Conservation (phyloP, 257 asterid species). For the Craterostigma plantagineum region DNA sequence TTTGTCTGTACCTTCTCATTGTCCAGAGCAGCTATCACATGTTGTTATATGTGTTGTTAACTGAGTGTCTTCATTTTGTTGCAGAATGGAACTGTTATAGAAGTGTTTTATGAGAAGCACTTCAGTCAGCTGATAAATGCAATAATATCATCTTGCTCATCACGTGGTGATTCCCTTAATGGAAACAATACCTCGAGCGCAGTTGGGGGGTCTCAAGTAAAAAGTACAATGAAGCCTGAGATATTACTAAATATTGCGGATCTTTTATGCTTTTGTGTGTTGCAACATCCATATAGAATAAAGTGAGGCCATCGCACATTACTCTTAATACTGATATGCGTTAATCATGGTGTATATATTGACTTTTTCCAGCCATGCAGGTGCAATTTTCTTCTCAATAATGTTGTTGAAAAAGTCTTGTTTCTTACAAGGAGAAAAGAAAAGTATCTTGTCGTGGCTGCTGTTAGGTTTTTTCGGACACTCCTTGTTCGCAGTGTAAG, state of each 20-base stretch:
- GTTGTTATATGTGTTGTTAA: background rate
- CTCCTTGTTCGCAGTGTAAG: constrained; percentile 73
- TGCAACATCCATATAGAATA: constrained; percentile 87
- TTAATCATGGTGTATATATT: constrained; percentile 2
- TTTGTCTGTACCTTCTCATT: background rate
- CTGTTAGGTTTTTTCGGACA: constrained; percentile 77
- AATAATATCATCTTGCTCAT: constrained; percentile 61
- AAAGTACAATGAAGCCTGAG: constrained; percentile 54
- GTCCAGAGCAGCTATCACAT: background rate
- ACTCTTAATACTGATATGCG: background rate
- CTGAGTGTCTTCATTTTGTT: constrained; percentile 15
- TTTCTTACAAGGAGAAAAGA: constrained; percentile 75
- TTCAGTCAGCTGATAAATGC: constrained; percentile 61
- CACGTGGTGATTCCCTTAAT: constrained; percentile 16
- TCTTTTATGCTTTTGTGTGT: constrained; percentile 79
- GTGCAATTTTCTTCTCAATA: constrained; percentile 77
- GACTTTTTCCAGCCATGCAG: constrained; percentile 24
- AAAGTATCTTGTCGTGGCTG: constrained; percentile 81
- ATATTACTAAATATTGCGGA: constrained; percentile 77
- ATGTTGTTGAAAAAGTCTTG: constrained; percentile 71
- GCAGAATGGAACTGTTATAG: constrained; percentile 78
- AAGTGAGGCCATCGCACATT: constrained; percentile 33
- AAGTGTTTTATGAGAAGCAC: constrained; percentile 84
- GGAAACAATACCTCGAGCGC: constrained; percentile 24
- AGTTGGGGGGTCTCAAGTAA: constrained; percentile 27